These are phyloP conservation scores for Mortierella alpina DNA, from an alignment of 192 early-diverging fungal genomes.

Conservation along the genomic window DNA sequence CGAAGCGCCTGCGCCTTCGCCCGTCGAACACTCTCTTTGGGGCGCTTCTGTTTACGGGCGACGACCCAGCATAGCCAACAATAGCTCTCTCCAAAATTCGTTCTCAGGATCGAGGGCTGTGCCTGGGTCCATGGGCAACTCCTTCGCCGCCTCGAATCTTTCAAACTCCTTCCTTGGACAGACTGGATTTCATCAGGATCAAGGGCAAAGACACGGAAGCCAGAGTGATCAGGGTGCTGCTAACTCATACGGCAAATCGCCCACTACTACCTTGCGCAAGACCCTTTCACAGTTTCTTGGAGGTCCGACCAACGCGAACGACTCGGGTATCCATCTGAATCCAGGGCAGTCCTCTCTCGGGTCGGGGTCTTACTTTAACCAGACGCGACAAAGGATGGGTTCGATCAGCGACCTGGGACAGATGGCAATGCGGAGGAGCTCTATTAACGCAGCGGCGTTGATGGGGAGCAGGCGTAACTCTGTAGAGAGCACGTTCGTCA, in stretches of 20 bases:
- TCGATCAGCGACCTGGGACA: conserved; percentile 46
- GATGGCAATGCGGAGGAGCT: conserved; percentile 43
- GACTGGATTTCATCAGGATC: neutral
- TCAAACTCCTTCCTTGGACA: neutral
- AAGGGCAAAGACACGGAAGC: conserved; percentile 5
- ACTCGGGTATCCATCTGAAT: conserved; percentile 8
- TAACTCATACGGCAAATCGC: conserved; percentile 44
- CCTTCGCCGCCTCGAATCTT: neutral
- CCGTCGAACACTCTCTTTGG: conserved; percentile 46
- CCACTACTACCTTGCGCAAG: conserved; percentile 39
- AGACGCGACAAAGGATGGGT: conserved; percentile 46
- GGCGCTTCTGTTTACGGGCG: conserved; percentile 23
- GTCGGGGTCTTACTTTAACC: conserved; percentile 17
- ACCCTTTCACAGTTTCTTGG: conserved; percentile 30
- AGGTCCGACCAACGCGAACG: neutral
- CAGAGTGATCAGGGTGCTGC: conserved; percentile 17
- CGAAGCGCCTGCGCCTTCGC: conserved; percentile 49
- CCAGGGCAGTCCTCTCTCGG: conserved; percentile 17
- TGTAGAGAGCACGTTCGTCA: conserved; percentile 41
- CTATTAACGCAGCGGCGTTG: conserved; percentile 32
- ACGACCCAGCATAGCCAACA: conserved; percentile 25
- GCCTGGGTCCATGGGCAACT: conserved; percentile 30
- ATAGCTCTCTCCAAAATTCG: conserved; percentile 28
- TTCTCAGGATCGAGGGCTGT: conserved; percentile 34
- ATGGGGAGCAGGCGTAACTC: conserved; percentile 37